Conservation (phyloP, 306 rosid genomes). For the Notholithocarpus densiflorus region DNA sequence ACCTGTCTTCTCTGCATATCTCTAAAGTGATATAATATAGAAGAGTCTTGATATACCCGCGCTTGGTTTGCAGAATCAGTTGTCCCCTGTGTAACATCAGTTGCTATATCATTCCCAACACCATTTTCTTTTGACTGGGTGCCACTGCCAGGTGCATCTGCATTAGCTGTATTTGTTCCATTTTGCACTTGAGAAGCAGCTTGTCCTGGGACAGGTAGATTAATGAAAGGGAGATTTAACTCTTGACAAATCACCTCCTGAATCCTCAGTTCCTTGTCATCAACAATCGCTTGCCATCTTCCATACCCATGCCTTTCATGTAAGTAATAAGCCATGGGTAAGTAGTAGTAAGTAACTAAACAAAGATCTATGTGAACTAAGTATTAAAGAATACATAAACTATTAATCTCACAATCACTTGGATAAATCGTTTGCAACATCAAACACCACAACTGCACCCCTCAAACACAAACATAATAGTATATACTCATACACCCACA, state of each 20-base stretch:
- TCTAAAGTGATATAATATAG: constrained; percentile 66
- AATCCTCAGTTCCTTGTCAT: constrained; percentile 85
- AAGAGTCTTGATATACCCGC: constrained; percentile 58
- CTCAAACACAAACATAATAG: not conserved
- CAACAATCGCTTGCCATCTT: constrained; percentile 98
- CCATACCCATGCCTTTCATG: constrained; percentile 89
- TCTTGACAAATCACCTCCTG: constrained; percentile 91
- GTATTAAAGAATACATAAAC: not conserved
- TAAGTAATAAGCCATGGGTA: not conserved
- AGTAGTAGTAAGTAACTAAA: not conserved
- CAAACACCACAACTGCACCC: not conserved
- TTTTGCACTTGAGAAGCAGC: constrained; percentile 56
- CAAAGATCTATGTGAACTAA: not conserved
- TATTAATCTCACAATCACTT: constrained; percentile 8
- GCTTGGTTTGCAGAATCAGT: constrained; percentile 56
- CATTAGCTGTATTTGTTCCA: constrained; percentile 43
- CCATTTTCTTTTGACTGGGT: constrained; percentile 70
- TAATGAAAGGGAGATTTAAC: constrained; percentile 85
- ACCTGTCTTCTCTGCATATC: constrained; percentile 97
- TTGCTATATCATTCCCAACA: constrained; percentile 38
- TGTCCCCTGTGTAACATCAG: constrained; percentile 59
- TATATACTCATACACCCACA: not conserved
- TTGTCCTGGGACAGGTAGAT: constrained; percentile 69
- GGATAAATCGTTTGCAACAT: constrained; percentile 7
- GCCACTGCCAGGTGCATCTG: constrained; percentile 46